A percentile compares a stretch with the other conserved stretches of the same genome.
Conservation (phyloP, 2,329 filamentous ascomycete species). For the Mycocentrospora acerina region DNA sequence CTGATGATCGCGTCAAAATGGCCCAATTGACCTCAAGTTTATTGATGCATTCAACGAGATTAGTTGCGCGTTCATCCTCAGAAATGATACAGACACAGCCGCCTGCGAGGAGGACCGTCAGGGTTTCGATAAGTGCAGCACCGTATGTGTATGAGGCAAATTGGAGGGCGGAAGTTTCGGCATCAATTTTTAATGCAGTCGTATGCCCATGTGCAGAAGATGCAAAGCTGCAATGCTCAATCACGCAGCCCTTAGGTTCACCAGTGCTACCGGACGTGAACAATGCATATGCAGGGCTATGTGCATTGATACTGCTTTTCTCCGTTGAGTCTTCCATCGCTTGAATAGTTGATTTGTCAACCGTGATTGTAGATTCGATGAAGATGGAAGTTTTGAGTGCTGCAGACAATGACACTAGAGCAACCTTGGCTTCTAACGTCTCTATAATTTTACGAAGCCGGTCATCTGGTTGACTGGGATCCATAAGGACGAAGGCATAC, state of each 20-base stretch:
- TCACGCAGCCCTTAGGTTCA: not conserved
- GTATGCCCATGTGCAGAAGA: not conserved
- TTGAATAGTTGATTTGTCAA: too few relatives aligned
- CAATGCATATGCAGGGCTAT: too few relatives aligned
- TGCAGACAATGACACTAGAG: too few relatives aligned
- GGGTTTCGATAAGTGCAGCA: conserved; percentile 55
- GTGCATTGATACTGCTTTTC: too few relatives aligned
- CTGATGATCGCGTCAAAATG: not conserved
- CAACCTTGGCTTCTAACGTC: too few relatives aligned
- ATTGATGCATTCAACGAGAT: not conserved
- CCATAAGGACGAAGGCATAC: conserved; percentile 37
- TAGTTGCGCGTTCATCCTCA: not conserved
- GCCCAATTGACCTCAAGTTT: conserved; percentile 1
- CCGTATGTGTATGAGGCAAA: conserved; percentile 61
- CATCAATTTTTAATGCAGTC: too few relatives aligned
- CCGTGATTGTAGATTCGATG: too few relatives aligned
- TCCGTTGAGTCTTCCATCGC: too few relatives aligned
- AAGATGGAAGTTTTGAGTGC: too few relatives aligned
- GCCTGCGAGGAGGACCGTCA: conserved; percentile 57
- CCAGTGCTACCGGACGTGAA: not conserved
- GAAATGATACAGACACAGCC: conserved; percentile 54
- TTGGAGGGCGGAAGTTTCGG: too few relatives aligned
- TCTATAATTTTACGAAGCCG: not conserved
- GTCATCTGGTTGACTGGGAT: conserved; percentile 5
- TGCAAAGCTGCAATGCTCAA: conserved; percentile 1